Evolutionary conservation across 164 flowering plant genomes (phyloP).

Genomic region (Warburgia ugandensis): DNA sequence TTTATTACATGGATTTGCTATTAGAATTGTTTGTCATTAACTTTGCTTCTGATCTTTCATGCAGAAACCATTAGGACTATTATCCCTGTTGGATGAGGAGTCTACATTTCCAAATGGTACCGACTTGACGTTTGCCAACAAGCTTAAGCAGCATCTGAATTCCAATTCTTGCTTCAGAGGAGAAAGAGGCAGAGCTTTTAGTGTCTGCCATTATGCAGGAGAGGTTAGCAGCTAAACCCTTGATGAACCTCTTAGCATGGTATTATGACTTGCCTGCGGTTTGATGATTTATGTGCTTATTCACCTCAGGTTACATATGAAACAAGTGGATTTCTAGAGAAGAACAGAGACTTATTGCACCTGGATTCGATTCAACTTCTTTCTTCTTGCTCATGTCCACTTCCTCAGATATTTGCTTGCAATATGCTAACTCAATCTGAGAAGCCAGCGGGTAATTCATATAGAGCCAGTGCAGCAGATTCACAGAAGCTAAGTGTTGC

Average conservation of each 20-base stretch:
- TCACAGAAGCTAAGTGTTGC: conserved; percentile 93
- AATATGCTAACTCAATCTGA: conserved; percentile 77
- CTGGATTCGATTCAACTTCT: conserved; percentile 82
- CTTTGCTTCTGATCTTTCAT: conserved; percentile 3
- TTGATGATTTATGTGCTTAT: conserved; percentile 6
- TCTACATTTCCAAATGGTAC: conserved; percentile 99
- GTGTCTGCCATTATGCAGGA: conserved; percentile 86
- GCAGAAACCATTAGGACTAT: conserved; percentile 92
- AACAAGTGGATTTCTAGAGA: conserved; percentile 90
- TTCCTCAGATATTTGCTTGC: conserved; percentile 89
- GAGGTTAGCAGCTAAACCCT: conserved; percentile 45
- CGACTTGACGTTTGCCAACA: conserved; percentile 87
- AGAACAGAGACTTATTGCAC: conserved; percentile 89
- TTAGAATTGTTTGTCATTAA: too few species aligned
- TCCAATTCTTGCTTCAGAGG: conserved; percentile 78
- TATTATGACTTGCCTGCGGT: too few species aligned
- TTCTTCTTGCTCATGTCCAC: conserved; percentile 72
- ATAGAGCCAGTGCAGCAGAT: conserved; percentile 92
- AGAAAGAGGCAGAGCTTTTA: conserved; percentile 73
- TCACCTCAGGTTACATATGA: conserved; percentile 78
- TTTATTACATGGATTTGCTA: too few species aligned
- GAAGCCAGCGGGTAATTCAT: conserved; percentile 63
- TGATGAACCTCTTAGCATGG: too few species aligned
- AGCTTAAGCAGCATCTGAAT: conserved; percentile 85
- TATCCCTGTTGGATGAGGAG: conserved; percentile 92